Evolutionary conservation across 257 asterid species (phyloP), one percentile per base, ranked within the genome.

Genomic region (Plantago major): DNA sequence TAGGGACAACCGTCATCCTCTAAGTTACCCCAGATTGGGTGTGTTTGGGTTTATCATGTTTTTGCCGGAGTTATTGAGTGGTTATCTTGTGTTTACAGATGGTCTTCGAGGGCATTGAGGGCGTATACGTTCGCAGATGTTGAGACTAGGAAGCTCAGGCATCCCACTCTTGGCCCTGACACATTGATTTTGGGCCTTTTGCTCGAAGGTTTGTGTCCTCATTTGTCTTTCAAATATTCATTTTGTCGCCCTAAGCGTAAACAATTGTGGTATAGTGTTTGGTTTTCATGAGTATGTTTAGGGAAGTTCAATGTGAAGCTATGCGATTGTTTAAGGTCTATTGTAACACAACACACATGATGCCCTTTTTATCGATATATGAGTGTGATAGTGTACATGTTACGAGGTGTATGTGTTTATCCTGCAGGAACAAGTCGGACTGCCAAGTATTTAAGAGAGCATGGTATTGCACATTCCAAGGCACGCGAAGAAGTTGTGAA

Each of bases 101-200:
- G 95, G 95, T 86, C 98, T 7, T 84, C 92, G 4, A 86, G 96
- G 81, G 73, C 98, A 40, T 82, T 91, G 59, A 86, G 82, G 82
- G 71, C 95, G 22, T 91, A 81, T 78, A 85, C 78, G 10, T 76
- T 91, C 94, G 98, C 58, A 14, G 94, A 86, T 65, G 71, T 88
- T 79, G 95, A 88, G 81, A 96, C 95, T 5, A 75, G 94, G 69
- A 91, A 84, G 82, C 90, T 91, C 72, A 91, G 76, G 77, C 86
- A 76, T 73, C 87, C 95, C 9, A 88, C 69, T 26, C 85, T 84
- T 16, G 98, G 98, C 19, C 85, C 98, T 1, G 98, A 91, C 80
- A 74, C 96, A 70, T 72, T 91, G 58, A 84, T 91, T 42, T 79
- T 91, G 95, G 96, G 96, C 65, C 84, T 91, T 74, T 69, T 91